Base-by-base conservation (phyloP, 768 basidiomycete genomes). In the Mycena floridula region DNA sequence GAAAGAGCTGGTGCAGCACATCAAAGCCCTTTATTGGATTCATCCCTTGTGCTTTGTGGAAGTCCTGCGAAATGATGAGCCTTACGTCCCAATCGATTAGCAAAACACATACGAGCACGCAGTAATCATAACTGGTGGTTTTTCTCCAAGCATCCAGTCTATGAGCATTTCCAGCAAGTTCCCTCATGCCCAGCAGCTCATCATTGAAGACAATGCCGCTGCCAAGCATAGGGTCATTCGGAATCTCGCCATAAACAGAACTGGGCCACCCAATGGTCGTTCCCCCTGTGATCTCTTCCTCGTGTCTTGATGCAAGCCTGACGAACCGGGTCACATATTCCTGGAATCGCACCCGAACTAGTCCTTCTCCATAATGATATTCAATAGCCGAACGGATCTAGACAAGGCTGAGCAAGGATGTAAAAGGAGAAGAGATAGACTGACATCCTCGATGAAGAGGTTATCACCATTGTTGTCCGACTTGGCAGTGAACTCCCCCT, bases 121-220 rank as follows among this genome's bases (percentile, higher is more conserved):
- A 85, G 49, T 87, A 76, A 44, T 77, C 73, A 61, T 97, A 96
- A 43, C 78, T 82, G 50, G 78, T 80, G 4, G 89, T 95, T 57
- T 77, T 76, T 50, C 88, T 70, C 95, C 95, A 99, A 7, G 85
- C 94, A 57, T 98, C 96, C 28, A 98, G 91, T 26, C 95, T 77
- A 54, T 81, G 79, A 1, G 83, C 80, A 52, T 93, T 92, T 25
- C 73, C 69, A 32, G 73, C 69, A 43, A 96, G 68, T 59, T 99
- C 95, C 50, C 76, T 78, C 47, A 71, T 54, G 37, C 79, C 79
- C 11, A 70, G 62, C 0, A 59, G 59, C 18, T 95, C 92, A 45
- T 95, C 92, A 12, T 66, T 61, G 56, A 93, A 91, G 5, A 82
- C 76, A 13, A 86, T 72, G 2, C 95, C 95, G 45, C 84, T 85